phyloP scores from a whole-genome alignment of 257 asterid genomes.

The Scutellaria galericulata region DNA sequence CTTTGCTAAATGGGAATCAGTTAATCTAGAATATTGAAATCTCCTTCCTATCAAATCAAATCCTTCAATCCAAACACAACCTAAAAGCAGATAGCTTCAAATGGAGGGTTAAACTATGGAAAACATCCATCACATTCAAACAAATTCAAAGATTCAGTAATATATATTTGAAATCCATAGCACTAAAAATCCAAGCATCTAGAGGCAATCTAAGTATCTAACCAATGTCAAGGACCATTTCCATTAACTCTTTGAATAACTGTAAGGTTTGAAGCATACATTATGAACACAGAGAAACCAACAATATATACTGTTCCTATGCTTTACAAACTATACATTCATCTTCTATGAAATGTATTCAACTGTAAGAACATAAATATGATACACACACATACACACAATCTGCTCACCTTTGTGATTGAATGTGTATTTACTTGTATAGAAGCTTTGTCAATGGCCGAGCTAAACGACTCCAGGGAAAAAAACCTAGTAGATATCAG shows the following conservation, averaged over 20 bases:
- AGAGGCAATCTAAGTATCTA: not conserved
- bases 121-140: not conserved
- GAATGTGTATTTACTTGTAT: constrained; percentile 26
- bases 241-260: not conserved
- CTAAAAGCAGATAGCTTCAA: not conserved
- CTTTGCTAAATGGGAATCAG: too few relatives aligned
- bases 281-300: constrained; percentile 15
- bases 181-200: not conserved
- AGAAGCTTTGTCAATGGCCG: constrained; percentile 8
- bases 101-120: not conserved
- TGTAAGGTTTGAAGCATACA: not conserved
- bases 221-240: not conserved
- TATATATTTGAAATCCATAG: not conserved
- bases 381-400: not conserved
- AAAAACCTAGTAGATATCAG: constrained; percentile 38
- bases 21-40: too few relatives aligned
- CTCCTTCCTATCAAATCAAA: too few relatives aligned
- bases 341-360: constrained; percentile 24
- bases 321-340: constrained; percentile 34
- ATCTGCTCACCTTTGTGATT: constrained; percentile 9
- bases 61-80: too few relatives aligned
- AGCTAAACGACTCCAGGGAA: constrained; percentile 24
- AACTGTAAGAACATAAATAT: not conserved
- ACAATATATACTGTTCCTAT: not conserved
- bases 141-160: not conserved